Evolutionary conservation across 169 alveolate genomes (phyloP).

Genomic region (Babesia bigemina): DNA sequence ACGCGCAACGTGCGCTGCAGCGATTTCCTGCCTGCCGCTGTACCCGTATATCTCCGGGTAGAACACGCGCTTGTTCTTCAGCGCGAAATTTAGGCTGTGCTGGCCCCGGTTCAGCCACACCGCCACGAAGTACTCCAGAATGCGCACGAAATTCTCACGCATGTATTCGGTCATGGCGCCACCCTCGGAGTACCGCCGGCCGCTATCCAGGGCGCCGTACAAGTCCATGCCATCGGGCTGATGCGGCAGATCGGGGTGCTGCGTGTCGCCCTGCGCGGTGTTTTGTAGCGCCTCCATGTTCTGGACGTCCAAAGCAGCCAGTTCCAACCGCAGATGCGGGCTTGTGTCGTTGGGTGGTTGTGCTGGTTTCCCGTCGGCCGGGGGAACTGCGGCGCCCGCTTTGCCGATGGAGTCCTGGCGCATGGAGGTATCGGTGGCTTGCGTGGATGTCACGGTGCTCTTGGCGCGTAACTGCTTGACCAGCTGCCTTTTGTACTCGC

Average conservation of each 20-base stretch:
- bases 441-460: not conserved
- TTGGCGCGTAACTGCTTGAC: not conserved
- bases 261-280: not conserved
- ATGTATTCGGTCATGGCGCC: constrained; percentile 18
- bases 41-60: constrained; percentile 52
- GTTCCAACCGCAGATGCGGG: too few species aligned
- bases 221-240: too few species aligned
- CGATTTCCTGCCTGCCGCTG: constrained; percentile 7
- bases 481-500: not conserved
- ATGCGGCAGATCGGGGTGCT: not conserved
- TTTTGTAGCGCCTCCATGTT: too few species aligned
- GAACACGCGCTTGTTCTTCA: constrained; percentile 47
- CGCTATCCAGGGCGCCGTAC: too few species aligned
- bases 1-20: constrained; percentile 12
- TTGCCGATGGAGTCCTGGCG: not conserved
- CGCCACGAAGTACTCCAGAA: constrained; percentile 49
- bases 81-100: constrained; percentile 24
- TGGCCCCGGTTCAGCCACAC: constrained; percentile 36
- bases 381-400: not conserved
- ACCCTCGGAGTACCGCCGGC: not conserved
- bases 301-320: too few species aligned
- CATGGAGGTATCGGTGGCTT: not conserved
- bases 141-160: constrained; percentile 49
- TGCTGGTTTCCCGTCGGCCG: too few species aligned
- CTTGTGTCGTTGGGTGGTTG: too few species aligned